A percentile compares a stretch with the other conserved stretches of the same genome.
These are phyloP conservation scores for Prunus dulcis DNA, from an alignment of 306 rosid species.

Conservation along the genomic window DNA sequence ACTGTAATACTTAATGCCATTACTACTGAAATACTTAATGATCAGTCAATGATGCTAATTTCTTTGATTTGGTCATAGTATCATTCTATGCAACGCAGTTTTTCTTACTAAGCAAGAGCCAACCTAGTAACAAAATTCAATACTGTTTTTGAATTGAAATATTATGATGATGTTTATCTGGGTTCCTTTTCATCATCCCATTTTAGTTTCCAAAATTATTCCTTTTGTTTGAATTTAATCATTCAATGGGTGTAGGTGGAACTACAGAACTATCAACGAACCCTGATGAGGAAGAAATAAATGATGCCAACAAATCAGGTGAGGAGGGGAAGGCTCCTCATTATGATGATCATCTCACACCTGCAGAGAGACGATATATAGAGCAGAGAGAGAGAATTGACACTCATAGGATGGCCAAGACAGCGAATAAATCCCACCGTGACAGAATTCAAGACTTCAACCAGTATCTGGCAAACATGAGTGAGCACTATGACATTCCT, in stretches of 20 bases:
- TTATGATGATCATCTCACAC: constrained; percentile 74
- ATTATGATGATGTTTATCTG: not conserved
- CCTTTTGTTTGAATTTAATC: not conserved
- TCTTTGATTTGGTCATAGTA: not conserved
- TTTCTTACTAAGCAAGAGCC: not conserved
- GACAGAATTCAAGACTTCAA: constrained; percentile 96
- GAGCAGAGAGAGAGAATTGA: constrained; percentile 88
- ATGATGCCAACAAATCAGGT: constrained; percentile 33
- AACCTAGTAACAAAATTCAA: not conserved
- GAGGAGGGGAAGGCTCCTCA: constrained; percentile 56
- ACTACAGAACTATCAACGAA: constrained; percentile 42
- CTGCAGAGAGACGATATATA: constrained; percentile 86
- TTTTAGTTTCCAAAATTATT: not conserved
- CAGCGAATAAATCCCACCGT: constrained; percentile 84
- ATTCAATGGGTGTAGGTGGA: constrained; percentile 45
- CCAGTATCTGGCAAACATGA: constrained; percentile 95
- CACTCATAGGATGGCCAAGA: constrained; percentile 75
- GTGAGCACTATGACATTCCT: constrained; percentile 98
- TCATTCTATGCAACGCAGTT: not conserved
- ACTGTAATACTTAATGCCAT: too few species aligned
- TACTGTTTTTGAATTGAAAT: not conserved
- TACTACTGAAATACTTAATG: not conserved
- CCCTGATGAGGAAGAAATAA: constrained; percentile 50
- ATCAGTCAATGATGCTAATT: not conserved
- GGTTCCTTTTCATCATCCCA: not conserved